Evolutionary conservation across 345 rosid species (phyloP), one percentile per base, ranked within the genome.

Genomic region (Populus ilicifolia): DNA sequence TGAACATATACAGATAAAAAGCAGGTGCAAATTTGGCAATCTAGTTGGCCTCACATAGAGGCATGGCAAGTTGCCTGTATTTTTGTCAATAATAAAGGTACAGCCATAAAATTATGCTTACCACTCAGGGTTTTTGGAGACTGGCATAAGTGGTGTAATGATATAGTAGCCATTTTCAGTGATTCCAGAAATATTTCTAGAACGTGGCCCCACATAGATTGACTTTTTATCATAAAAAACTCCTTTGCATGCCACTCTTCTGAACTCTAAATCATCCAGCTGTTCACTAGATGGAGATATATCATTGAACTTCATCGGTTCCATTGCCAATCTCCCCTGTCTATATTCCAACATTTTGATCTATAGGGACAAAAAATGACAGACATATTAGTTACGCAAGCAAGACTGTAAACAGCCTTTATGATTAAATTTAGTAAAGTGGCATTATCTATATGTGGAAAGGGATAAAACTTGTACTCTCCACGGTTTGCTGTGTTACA

Each of bases 111-210:
- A 27, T 41, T 14, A 10, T 25, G 69, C 84, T 83, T 85, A 93
- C 99, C 97, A 92, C 73, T 88, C 90, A 52, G 85, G 86, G 81
- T 91, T 62, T 27, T 77, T 68, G 16, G 90, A 81, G 75, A 90
- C 74, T 2, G 98, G 97, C 90, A 92, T 33, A 27, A 96, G 86
- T 75, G 99, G 98, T 20, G 93, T 90, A 77, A 93, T 89, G 65
- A 93, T 81, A 83, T 83, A 91, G 78, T 84, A 92, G 50, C 99
- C 99, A 84, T 92, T 96, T 81, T 92, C 99, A 46, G 98, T 92
- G 62, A 93, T 87, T 69, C 98, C 99, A 0, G 97, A 96, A 79
- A 96, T 89, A 83, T 93, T 90, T 85, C 97, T 89, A 74, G 99
- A 92, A 35, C 98, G 94, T 67, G 98, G 99, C 64, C 99, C 98